Evolutionary conservation across 169 alveolate species (phyloP).

Genomic region (Plasmodium berghei): DNA sequence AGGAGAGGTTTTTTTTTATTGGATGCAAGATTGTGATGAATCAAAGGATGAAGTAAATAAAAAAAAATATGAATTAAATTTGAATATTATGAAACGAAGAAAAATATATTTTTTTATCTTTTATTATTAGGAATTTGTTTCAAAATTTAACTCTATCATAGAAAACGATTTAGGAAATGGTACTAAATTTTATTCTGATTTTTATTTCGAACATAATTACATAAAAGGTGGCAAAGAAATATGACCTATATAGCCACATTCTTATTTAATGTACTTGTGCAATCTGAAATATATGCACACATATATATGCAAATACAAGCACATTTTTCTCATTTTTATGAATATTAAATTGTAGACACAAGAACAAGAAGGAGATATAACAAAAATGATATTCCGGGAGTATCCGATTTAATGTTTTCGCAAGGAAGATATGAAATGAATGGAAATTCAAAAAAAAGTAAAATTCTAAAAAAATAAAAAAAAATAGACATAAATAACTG

Average conservation of each 20-base stretch:
- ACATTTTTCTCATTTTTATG: background rate
- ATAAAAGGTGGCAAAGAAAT: background rate
- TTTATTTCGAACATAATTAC: background rate
- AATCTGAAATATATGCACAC: background rate
- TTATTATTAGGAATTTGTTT: constrained; percentile 24
- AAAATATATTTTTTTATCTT: background rate
- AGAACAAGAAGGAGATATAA: constrained; percentile 31
- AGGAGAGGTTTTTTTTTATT: constrained; percentile 52
- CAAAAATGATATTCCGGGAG: constrained; percentile 18
- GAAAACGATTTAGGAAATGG: constrained; percentile 50
- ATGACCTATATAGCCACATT: too few species aligned
- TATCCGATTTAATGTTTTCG: constrained; percentile 41
- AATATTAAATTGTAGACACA: background rate
- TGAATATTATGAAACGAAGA: too few species aligned
- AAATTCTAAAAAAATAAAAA: constrained; percentile 1
- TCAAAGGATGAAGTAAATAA: constrained; percentile 75
- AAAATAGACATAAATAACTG: constrained; percentile 8
- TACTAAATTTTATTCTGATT: background rate
- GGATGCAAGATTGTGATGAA: constrained; percentile 77
- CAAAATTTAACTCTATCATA: constrained; percentile 60
- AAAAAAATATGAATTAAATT: background rate
- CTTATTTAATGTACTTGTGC: too few species aligned
- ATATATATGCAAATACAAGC: background rate
- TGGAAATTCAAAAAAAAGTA: constrained; percentile 41
- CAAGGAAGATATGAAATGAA: constrained; percentile 12